Evolutionary conservation across 352 stramenopile species (phyloP).

Genomic region (Pythium phragmiticola): DNA sequence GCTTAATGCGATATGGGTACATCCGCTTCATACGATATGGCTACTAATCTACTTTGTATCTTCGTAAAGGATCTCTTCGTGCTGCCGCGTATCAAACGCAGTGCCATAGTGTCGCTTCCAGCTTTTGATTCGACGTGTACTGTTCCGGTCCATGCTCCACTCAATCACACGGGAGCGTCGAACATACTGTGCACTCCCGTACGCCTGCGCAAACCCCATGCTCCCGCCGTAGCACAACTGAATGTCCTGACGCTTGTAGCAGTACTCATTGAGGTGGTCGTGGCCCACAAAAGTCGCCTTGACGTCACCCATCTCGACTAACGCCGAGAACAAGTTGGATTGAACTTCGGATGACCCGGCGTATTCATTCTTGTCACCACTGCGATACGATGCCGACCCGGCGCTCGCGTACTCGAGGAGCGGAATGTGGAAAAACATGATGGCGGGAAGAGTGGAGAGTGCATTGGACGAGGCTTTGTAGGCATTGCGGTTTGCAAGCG

Average conservation of each 20-base stretch:
- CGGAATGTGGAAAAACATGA: slow-evolving; percentile 38
- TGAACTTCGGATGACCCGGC: slow-evolving; percentile 6
- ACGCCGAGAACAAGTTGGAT: slow-evolving; percentile 23
- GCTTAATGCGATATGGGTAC: too few relatives aligned
- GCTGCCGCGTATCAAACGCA: slow-evolving; percentile 9
- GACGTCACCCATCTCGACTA: slow-evolving; percentile 26
- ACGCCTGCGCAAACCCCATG: slow-evolving; percentile 24
- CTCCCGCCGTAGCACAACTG: slow-evolving; percentile 30
- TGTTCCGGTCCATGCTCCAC: slow-evolving; percentile 30
- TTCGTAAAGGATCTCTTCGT: not conserved
- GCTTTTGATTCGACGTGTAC: slow-evolving; percentile 21
- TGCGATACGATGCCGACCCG: not conserved
- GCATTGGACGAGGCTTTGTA: slow-evolving; percentile 5
- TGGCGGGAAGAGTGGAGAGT: slow-evolving; percentile 13
- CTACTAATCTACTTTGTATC: not conserved
- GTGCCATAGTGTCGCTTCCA: slow-evolving; percentile 33
- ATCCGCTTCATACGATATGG: not conserved
- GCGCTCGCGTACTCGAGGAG: slow-evolving; percentile 15
- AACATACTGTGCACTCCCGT: slow-evolving; percentile 4
- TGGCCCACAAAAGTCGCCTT: slow-evolving; percentile 34
- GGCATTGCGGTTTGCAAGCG: not conserved
- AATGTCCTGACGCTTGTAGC: slow-evolving; percentile 24
- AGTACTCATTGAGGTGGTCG: slow-evolving; percentile 33
- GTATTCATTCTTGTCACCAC: slow-evolving; percentile 7
- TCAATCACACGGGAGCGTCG: slow-evolving; percentile 24